These are phyloP conservation scores for Xylariaceae sp. DNA, from an alignment of 2,329 filamentous ascomycete genomes.

Conservation along the genomic window DNA sequence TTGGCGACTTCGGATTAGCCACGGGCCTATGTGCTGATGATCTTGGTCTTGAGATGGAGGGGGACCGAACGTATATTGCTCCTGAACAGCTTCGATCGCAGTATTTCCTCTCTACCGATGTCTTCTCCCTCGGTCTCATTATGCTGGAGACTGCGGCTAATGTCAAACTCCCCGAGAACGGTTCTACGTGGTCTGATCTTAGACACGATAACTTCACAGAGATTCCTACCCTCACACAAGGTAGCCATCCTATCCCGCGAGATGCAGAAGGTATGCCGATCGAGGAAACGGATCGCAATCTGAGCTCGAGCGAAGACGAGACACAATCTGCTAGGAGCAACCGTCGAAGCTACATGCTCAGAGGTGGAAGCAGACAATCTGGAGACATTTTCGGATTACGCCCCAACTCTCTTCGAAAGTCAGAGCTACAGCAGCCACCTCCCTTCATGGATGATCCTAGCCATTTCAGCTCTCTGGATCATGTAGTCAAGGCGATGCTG, in stretches of 20 bases:
- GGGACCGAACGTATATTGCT: slow-evolving; percentile 93
- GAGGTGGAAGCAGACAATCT: slow-evolving; percentile 29
- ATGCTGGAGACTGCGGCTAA: slow-evolving; percentile 94
- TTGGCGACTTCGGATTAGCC: slow-evolving; percentile 83
- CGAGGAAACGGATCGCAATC: slow-evolving; percentile 39
- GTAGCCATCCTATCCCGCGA: slow-evolving; percentile 65
- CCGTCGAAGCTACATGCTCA: slow-evolving; percentile 26
- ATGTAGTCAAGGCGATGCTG: slow-evolving; percentile 86
- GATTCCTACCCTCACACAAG: slow-evolving; percentile 82
- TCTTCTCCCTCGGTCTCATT: slow-evolving; percentile 92
- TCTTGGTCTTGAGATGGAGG: slow-evolving; percentile 79
- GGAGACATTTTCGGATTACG: slow-evolving; percentile 47
- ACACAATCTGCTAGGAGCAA: slow-evolving; percentile 13
- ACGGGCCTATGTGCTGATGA: slow-evolving; percentile 36
- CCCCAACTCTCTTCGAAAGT: slow-evolving; percentile 47
- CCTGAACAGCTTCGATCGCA: slow-evolving; percentile 85
- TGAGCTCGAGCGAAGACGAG: slow-evolving; percentile 33
- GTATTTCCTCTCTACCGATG: slow-evolving; percentile 86
- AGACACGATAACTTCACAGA: slow-evolving; percentile 86
- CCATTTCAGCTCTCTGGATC: slow-evolving; percentile 75
- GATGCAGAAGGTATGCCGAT: slow-evolving; percentile 72
- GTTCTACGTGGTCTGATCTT: slow-evolving; percentile 84
- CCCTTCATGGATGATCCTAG: slow-evolving; percentile 81
- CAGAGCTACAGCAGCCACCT: slow-evolving; percentile 63
- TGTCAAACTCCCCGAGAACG: slow-evolving; percentile 89